Conservation (phyloP, 768 basidiomycete species). For the Podaxis sp. region DNA sequence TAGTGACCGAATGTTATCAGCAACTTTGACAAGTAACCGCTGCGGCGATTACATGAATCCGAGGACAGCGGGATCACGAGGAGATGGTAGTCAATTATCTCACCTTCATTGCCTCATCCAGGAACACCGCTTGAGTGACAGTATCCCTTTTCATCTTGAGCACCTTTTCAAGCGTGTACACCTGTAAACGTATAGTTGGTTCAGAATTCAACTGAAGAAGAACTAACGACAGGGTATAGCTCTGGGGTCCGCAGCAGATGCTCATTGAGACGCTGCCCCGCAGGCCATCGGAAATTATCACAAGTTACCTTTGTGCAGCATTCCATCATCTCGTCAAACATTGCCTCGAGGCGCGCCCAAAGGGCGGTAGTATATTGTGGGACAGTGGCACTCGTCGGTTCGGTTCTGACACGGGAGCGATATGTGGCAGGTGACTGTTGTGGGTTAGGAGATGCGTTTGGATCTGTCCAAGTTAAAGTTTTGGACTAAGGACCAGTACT, state of each 20-base stretch:
- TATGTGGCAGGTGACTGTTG: constrained; percentile 54
- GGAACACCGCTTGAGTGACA: constrained; percentile 69
- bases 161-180: constrained; percentile 94
- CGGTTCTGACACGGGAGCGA: constrained; percentile 83
- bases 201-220: neutral
- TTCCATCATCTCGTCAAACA: constrained; percentile 86
- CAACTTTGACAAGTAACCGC: neutral
- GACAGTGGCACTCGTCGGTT: constrained; percentile 85
- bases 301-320: constrained; percentile 79
- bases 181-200: constrained; percentile 40
- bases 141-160: constrained; percentile 86
- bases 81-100: neutral
- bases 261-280: no score
- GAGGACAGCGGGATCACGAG: neutral
- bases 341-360: constrained; percentile 76
- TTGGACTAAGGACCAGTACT: neutral
- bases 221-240: no score
- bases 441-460: constrained; percentile 18
- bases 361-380: constrained; percentile 83
- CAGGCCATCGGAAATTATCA: no score
- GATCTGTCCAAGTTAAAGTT: neutral
- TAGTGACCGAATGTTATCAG: constrained; percentile 26
- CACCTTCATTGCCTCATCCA: constrained; percentile 95
- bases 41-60: neutral
- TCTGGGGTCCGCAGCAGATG: no score